Base-by-base conservation (phyloP, 371 early-diverging fungal genomes). In the Mucor piriformis region DNA sequence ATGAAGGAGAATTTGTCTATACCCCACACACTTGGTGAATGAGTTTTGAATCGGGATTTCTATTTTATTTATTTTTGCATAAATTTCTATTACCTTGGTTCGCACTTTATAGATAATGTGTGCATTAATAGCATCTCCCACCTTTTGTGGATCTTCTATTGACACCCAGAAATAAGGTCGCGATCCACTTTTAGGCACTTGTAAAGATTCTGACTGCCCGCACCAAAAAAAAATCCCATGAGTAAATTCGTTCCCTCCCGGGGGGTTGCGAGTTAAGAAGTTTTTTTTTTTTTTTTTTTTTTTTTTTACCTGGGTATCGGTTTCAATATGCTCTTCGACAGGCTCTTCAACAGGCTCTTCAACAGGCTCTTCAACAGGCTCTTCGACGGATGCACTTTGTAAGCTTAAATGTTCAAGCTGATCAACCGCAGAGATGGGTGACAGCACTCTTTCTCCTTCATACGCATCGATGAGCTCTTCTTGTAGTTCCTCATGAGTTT, bases 101-200 rank as follows among this genome's bases (percentile, higher is more conserved):
- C 76, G 77, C 37, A 97, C 91, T 76, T 91, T 92, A 79, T 97
- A 97, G 13, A 91, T 83, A 33, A 91, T 91, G 69, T 95, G 87
- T 11, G 94, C 87, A 66, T 83, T 91, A 51, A 95, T 88, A 10
- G 92, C 84, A 61, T 96, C 95, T 61, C 89, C 88, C 53, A 95
- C 87, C 72, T 95, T 95, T 72, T 88, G 88, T 2, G 97, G 97
- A 58, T 95, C 95, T 12, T 89, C 83, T 0, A 97, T 93, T 1
- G 81, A 64, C 21, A 95, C 88, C 42, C 87, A 73, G 67, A 94
- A 89, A 66, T 69, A 74, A 18, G 91, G 93, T n/a, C 86, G 57
- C 7, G 76, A 76, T 0, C 83, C 86, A 42, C 77, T 82, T 53
- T 81, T 69, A 2, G 83, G 83, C 25, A 85, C 54, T 34, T 74